These are phyloP conservation scores for Glonium stellatum DNA, from an alignment of 495 filamentous ascomycete species.

Conservation along the genomic window DNA sequence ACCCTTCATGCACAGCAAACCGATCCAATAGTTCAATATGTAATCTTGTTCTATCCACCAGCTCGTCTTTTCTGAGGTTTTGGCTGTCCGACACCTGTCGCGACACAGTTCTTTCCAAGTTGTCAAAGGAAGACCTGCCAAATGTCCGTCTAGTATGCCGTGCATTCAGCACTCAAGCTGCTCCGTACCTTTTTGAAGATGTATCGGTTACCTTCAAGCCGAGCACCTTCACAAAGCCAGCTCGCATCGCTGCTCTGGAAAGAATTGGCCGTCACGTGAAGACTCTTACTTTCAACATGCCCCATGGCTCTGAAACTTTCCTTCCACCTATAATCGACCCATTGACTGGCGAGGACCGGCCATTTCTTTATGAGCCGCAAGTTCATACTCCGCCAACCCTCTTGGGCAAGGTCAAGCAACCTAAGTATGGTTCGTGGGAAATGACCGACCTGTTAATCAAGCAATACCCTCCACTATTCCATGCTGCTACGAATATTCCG, in stretches of 20 bases:
- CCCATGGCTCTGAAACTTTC: slow-evolving; percentile 64
- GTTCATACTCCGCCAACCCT: slow-evolving; percentile 34
- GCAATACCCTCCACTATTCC: slow-evolving; percentile 76
- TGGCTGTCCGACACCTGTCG: slow-evolving; percentile 45
- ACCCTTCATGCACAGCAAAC: slow-evolving; percentile 11
- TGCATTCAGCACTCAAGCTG: slow-evolving; percentile 43
- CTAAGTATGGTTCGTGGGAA: slow-evolving; percentile 61
- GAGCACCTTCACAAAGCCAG: slow-evolving; percentile 61
- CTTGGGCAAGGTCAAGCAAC: slow-evolving; percentile 34
- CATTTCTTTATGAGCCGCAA: slow-evolving; percentile 68
- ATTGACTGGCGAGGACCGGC: slow-evolving; percentile 59
- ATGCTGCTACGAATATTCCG: slow-evolving; percentile 74
- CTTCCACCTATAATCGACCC: slow-evolving; percentile 69
- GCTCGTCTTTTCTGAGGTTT: slow-evolving; percentile 42
- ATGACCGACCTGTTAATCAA: slow-evolving; percentile 63
- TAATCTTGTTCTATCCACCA: slow-evolving; percentile 36
- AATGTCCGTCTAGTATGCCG: slow-evolving; percentile 47
- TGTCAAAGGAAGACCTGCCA: slow-evolving; percentile 41
- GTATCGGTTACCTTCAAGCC: slow-evolving; percentile 57
- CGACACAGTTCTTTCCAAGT: slow-evolving; percentile 37
- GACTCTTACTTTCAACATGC: slow-evolving; percentile 60
- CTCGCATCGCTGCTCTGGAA: slow-evolving; percentile 59
- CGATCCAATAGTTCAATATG: slow-evolving; percentile 35
- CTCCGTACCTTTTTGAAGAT: slow-evolving; percentile 47
- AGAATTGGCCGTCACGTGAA: slow-evolving; percentile 66